phyloP scores from a whole-genome alignment of 768 basidiomycete species.

The Phaffia australis region DNA sequence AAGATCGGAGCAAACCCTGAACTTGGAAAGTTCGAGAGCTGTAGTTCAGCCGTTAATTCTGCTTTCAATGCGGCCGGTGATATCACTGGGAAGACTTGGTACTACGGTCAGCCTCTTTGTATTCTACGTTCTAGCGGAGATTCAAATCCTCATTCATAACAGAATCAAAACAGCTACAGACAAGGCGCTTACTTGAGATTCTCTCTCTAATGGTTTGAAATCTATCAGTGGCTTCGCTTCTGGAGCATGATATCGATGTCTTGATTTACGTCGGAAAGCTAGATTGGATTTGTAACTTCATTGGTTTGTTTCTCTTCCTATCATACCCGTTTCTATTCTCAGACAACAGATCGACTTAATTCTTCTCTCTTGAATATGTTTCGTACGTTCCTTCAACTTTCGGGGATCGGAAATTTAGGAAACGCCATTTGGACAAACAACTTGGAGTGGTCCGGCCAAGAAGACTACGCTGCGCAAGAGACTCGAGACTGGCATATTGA shows the following conservation, averaged over 20 bases:
- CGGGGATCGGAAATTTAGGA: constrained; percentile 51
- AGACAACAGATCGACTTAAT: constrained; percentile 43
- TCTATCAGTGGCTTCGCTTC: background rate
- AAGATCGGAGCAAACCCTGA: constrained; percentile 51
- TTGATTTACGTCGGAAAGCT: constrained; percentile 57
- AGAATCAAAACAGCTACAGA: background rate
- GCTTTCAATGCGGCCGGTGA: constrained; percentile 53
- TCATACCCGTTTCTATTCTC: no score
- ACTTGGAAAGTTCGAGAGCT: constrained; percentile 49
- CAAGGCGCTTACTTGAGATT: no score
- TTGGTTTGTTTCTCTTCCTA: constrained; percentile 38
- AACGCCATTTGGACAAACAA: constrained; percentile 66
- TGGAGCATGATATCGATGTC: constrained; percentile 45
- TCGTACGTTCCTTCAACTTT: constrained; percentile 42
- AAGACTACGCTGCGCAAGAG: constrained; percentile 43
- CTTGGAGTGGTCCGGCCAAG: constrained; percentile 59
- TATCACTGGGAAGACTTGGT: constrained; percentile 47
- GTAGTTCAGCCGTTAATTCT: constrained; percentile 46
- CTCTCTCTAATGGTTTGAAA: no score
- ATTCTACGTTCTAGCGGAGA: background rate
- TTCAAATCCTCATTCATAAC: background rate
- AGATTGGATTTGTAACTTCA: constrained; percentile 19
- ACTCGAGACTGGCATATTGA: constrained; percentile 51
- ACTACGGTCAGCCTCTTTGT: constrained; percentile 6
- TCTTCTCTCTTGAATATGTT: constrained; percentile 25